Conservation (phyloP, 768 basidiomycete species). For the Lactarius sp. region DNA sequence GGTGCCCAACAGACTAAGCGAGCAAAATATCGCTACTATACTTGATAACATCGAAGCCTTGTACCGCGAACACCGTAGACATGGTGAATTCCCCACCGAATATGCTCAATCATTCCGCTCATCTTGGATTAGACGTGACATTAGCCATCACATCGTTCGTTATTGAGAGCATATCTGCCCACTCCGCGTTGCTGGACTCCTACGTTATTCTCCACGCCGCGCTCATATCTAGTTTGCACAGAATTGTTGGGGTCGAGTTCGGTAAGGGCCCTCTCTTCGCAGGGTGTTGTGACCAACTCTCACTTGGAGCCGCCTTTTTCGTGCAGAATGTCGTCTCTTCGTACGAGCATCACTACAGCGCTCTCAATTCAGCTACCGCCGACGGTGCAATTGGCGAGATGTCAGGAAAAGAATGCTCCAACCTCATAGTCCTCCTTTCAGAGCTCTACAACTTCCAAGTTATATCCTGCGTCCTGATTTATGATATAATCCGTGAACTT, state of each 20-base stretch:
- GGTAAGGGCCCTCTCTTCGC: conserved; percentile 45
- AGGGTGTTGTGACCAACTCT: conserved; percentile 2
- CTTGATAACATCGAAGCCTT: conserved; percentile 67
- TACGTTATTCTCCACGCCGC: conserved; percentile 87
- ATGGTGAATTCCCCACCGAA: conserved; percentile 47
- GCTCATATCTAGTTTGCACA: conserved; percentile 75
- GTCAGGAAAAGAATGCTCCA: conserved; percentile 82
- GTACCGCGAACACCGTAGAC: conserved; percentile 70
- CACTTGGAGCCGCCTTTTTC: conserved; percentile 66
- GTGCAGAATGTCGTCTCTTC: conserved; percentile 63
- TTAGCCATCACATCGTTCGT: conserved; percentile 71
- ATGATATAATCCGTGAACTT: conserved; percentile 80
- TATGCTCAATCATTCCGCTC: background rate
- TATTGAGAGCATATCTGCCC: conserved; percentile 72
- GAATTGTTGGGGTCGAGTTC: conserved; percentile 80
- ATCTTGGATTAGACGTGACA: conserved; percentile 55
- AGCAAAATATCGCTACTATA: conserved; percentile 79
- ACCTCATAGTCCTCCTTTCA: conserved; percentile 80
- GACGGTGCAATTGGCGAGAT: conserved; percentile 32
- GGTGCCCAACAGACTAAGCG: conserved; percentile 63
- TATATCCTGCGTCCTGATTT: conserved; percentile 81
- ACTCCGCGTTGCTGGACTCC: conserved; percentile 78
- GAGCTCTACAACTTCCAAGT: conserved; percentile 97
- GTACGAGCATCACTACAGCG: conserved; percentile 56
- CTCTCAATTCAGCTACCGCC: conserved; percentile 27